Base-by-base conservation (phyloP, 2,329 filamentous ascomycete genomes). In the Ophiostoma populinum region DNA sequence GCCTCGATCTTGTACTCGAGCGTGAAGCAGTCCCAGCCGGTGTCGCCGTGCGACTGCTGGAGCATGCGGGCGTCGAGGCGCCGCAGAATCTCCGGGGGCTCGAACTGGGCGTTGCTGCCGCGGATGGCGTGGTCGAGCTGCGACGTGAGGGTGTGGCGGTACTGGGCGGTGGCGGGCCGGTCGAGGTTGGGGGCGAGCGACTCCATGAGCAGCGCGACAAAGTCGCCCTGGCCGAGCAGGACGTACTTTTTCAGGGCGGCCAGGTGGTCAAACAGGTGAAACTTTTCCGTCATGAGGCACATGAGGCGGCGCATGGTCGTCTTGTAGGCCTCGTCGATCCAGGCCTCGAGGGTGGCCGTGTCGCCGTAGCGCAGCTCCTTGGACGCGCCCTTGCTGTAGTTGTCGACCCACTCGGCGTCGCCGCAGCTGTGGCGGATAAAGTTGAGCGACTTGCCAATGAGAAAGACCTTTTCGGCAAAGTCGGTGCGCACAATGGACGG, bases 11-110 rank as follows among this genome's bases (percentile, higher is more conserved):
- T 94, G 59, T 98, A 98, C 53, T 98, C 92, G 7, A 98, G 71
- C 0, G 90, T 98, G 57, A 98, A 98, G 51, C 92, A 93, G 51
- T 98, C 90, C 90, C 90, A 98, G 33, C 90, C 90, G 35, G 94
- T 95, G 48, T 98, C 90, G 34, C 90, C 90, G 47, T 94, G 86
- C 7, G 80, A 92, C 6, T 95, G 68, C 57, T 95, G 87, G 26
- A 98, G 67, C 87, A 98, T 95, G 42, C 92, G 80, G n/a, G 90
- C 87, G 55, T 98, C 90, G 4, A 98, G 68, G 9, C 90, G 74
- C 5, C 83, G 75, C 19, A 98, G 70, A 5, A 98, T 86, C 50
- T 98, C 92, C 2, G 82, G 72, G 4, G 80, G 80, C 55, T 98
- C 90, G 51, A 85, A 92, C 54, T 98, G 92, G 6, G 90, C 92